Base-by-base conservation (phyloP, 78 protist species). In the Goniomonas avonlea region DNA sequence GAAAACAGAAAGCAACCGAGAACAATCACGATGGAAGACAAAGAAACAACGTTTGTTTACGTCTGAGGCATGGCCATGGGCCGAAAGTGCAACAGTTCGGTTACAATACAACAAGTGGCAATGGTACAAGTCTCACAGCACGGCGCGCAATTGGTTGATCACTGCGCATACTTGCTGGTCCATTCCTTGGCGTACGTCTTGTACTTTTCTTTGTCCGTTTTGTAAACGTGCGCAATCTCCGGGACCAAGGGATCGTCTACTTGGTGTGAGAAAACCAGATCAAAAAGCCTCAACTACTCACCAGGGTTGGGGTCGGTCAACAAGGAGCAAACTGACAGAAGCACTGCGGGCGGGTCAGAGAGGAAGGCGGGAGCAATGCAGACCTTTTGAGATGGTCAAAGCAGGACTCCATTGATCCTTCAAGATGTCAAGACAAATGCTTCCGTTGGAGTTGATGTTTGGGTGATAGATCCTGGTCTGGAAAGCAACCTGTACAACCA, bases 261-360 rank as follows among this genome's bases (percentile, higher is more conserved):
- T 13, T 0, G 2, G 5, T 2, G 11, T 5, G 25, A 56, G 53
- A 35, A 9, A 8, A 50, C 5, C 41, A 25, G 5, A 9, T 9
- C 32, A 3, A 21, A 41, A 17, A 29, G 31, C 29, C 5, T 20
- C 13, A 41, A 3, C 15, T 15, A 29, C 66, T 21, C 60, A 63
- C 27, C 77, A 20, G 96, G 97, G 74, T 93, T 91, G 32, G 98
- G 97, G 35, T 95, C 96, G 17, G 96, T 86, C 56, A 95, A 83
- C 40, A 95, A 69, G 7, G 93, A 85, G 68, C 88, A 79, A 58
- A 94, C 79, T 27, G 95, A 88, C 27, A 92, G 86, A 53, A 94
- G 82, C n/a, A n/a, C n/a, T n/a, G n/a, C 38, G 38, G 43, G 7
- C 13, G 66, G 0, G 32, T 3, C 21, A 27, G n/a, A n/a, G n/a